Evolutionary conservation across 495 filamentous ascomycete species (phyloP).

Genomic region (Peziza echinospora): DNA sequence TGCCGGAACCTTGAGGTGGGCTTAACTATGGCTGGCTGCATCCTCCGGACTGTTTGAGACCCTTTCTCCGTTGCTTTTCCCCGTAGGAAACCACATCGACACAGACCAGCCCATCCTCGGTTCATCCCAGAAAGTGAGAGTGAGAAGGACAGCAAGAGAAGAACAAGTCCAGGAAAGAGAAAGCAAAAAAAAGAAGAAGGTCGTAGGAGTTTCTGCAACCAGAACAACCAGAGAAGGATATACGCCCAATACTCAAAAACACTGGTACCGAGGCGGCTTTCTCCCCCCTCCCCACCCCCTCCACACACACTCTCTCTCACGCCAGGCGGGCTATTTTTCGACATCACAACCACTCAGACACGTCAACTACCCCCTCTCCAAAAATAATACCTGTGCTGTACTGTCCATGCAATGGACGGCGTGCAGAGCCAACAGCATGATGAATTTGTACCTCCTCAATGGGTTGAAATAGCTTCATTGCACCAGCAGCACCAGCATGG

Average conservation of each 20-base stretch:
- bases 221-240: not conserved
- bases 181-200: too few species aligned
- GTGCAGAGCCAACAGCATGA: constrained; percentile 21
- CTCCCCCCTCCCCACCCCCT: too few species aligned
- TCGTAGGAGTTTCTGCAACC: not conserved
- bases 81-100: constrained; percentile 8
- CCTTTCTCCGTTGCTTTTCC: constrained; percentile 11
- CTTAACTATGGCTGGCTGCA: constrained; percentile 18
- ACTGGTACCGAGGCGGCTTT: not conserved
- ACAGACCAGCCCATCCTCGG: constrained; percentile 5
- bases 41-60: constrained; percentile 6
- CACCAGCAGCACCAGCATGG: constrained; percentile 17
- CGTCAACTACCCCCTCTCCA: not conserved
- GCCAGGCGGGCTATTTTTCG: not conserved
- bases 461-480: constrained; percentile 30
- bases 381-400: not conserved
- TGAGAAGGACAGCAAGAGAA: too few species aligned
- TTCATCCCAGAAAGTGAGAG: too few species aligned
- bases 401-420: constrained; percentile 20
- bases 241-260: not conserved
- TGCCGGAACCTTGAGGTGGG: not conserved
- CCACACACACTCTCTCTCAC: not conserved
- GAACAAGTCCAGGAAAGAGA: too few species aligned
- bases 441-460: constrained; percentile 31
- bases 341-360: not conserved